Base-by-base conservation (phyloP, 495 filamentous ascomycete genomes). In the Penicillium bialowiezense region DNA sequence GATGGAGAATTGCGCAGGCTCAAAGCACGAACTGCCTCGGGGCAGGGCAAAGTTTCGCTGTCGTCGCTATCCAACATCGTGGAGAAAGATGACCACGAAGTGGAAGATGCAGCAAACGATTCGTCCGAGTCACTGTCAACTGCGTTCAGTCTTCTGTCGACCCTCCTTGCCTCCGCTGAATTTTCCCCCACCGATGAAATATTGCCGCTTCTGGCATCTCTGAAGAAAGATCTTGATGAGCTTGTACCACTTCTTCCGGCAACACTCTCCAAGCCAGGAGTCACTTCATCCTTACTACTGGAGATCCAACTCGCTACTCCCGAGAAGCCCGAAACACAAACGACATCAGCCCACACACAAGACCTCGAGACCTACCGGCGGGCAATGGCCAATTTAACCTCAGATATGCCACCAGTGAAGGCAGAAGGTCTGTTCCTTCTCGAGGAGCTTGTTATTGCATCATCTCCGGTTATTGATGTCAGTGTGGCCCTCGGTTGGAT, bases 361-460 rank as follows among this genome's bases (percentile, higher is more conserved):
- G 85, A 90, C 57, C 78, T 82, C 23, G 84, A 89, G 45, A 85
- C 76, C 0, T 88, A 93, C 55, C 77, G 72, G 42, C 75, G 87
- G 14, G 88, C 87, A 5, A 71, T 93, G 23, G 79, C 76, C 1
- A 88, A 91, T 58, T 82, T 93, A 45, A 84, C 83, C 15, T 88
- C 89, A 45, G 79, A 84, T 0, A 82, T 89, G 0, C 80, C 89
- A 6, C 90, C 90, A 0, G 84, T 91, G 8, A 82, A 88, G 23
- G 84, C 82, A 5, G 87, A 93, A 61, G 90, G 88, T 8, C 80
- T 95, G 29, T 83, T 84, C 17, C 76, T 89, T 1, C 67, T 95
- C 13, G 80, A 82, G 0, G 70, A 71, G 24, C 67, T 95, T 14
- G 81, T 93, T 54, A 69, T 73, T 23, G 71, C 77, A 14, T 61